A percentile compares a stretch with the other conserved stretches of the same genome.
Conservation (phyloP, 2,329 filamentous ascomycete genomes). For the Diplodia seriata region DNA sequence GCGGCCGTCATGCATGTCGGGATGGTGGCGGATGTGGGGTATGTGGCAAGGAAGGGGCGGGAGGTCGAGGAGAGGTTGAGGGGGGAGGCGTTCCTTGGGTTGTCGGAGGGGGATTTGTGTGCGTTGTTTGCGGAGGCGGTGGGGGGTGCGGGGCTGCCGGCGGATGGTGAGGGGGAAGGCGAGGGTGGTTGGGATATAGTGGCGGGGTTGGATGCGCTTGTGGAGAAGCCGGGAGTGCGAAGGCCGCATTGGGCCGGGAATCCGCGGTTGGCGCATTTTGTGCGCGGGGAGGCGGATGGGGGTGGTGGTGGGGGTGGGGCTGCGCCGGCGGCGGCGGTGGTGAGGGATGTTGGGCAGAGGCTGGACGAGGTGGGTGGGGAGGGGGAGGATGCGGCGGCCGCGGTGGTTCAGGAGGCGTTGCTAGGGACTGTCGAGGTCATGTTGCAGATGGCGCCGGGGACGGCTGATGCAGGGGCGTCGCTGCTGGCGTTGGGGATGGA, state of each 20-base stretch:
- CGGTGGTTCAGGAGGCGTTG: not conserved
- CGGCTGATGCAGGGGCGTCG: not conserved
- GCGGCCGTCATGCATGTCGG: conserved; percentile 52
- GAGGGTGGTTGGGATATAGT: not conserved
- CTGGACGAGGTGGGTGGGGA: not conserved
- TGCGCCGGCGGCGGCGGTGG: not conserved
- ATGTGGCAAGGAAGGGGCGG: conserved; percentile 38
- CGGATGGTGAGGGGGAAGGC: too few relatives aligned
- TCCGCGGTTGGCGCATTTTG: conserved; percentile 19
- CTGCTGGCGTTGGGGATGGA: conserved; percentile 43
- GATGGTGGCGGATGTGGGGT: conserved; percentile 53
- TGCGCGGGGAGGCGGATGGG: not conserved
- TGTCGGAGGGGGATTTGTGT: conserved; percentile 61
- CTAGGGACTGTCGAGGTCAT: not conserved
- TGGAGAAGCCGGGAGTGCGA: not conserved
- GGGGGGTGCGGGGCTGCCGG: conserved; percentile 39
- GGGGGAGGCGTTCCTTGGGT: not conserved
- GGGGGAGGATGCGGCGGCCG: not conserved
- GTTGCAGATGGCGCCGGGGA: not conserved
- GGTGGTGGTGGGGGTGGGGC: not conserved
- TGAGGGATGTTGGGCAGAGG: not conserved
- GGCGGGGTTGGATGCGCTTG: not conserved
- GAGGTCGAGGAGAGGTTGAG: conserved; percentile 18
- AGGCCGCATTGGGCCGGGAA: conserved; percentile 6
- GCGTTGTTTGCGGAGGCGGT: conserved; percentile 62